These are phyloP conservation scores for Blastocystis sp. DNA, from an alignment of 352 stramenopile genomes.

Conservation along the genomic window DNA sequence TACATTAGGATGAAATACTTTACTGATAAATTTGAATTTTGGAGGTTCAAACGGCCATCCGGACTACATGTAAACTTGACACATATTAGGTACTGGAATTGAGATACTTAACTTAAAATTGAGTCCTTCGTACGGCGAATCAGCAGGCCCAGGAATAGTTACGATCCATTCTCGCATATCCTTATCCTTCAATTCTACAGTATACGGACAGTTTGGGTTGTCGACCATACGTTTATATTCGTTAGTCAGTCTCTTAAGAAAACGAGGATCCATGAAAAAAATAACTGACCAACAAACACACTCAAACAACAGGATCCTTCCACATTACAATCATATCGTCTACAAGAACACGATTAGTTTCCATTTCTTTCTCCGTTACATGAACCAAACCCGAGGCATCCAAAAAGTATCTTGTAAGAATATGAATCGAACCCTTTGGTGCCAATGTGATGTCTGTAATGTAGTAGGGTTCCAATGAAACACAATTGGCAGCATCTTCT, in stretches of 20 bases:
- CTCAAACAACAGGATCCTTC: too few species aligned
- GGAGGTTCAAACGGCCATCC: slow-evolving; percentile 20
- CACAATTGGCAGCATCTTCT: too few species aligned
- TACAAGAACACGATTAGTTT: too few species aligned
- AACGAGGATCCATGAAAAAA: not conserved
- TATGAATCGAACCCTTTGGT: not conserved
- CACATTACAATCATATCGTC: too few species aligned
- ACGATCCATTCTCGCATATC: slow-evolving; percentile 16
- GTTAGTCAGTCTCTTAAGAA: not conserved
- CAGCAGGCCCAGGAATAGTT: not conserved
- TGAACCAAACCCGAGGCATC: too few species aligned
- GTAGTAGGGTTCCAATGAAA: too few species aligned
- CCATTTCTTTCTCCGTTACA: too few species aligned
- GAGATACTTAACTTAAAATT: not conserved
- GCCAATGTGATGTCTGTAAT: too few species aligned
- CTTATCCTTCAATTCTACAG: not conserved
- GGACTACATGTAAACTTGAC: not conserved
- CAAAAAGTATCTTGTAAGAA: too few species aligned
- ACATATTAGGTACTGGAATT: not conserved
- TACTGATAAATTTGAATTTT: not conserved
- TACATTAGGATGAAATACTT: slow-evolving; percentile 58
- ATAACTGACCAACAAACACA: not conserved
- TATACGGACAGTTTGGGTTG: not conserved
- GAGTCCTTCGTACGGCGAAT: slow-evolving; percentile 7
- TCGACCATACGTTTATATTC: not conserved